Conservation (phyloP, 202 grass and related monocot species). For the Setaria viridis region DNA sequence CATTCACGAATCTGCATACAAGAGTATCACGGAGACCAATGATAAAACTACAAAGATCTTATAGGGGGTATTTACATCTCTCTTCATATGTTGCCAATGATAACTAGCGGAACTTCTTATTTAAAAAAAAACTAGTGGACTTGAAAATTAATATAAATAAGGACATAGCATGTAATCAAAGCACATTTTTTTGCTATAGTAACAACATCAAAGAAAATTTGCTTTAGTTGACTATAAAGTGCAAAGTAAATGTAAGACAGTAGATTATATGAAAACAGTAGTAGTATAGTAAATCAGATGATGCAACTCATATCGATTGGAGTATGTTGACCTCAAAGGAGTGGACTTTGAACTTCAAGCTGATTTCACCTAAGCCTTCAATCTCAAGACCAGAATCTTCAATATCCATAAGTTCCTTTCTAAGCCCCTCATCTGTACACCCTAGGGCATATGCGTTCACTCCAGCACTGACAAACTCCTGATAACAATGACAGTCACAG, state of each 20-base stretch:
- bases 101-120: neutral
- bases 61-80: conserved; percentile 20
- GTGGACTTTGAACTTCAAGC: conserved; percentile 73
- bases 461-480: conserved; percentile 90
- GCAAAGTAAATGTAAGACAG: conserved; percentile 6
- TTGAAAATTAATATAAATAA: conserved; percentile 29
- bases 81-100: conserved; percentile 40
- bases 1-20: conserved; percentile 66
- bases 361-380: conserved; percentile 73
- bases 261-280: neutral
- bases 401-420: conserved; percentile 82
- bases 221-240: conserved; percentile 2
- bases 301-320: neutral
- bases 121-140: neutral
- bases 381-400: conserved; percentile 78
- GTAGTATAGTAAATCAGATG: neutral
- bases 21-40: neutral
- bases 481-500: conserved; percentile 37
- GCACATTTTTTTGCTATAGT: neutral
- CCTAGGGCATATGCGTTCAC: conserved; percentile 93
- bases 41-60: neutral
- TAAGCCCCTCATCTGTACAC: conserved; percentile 91
- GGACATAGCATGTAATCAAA: neutral
- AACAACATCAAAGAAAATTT: conserved; percentile 29
- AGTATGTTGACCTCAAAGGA: conserved; percentile 64